Conservation (phyloP, 352 stramenopile species). For the Pythium angustatum region DNA sequence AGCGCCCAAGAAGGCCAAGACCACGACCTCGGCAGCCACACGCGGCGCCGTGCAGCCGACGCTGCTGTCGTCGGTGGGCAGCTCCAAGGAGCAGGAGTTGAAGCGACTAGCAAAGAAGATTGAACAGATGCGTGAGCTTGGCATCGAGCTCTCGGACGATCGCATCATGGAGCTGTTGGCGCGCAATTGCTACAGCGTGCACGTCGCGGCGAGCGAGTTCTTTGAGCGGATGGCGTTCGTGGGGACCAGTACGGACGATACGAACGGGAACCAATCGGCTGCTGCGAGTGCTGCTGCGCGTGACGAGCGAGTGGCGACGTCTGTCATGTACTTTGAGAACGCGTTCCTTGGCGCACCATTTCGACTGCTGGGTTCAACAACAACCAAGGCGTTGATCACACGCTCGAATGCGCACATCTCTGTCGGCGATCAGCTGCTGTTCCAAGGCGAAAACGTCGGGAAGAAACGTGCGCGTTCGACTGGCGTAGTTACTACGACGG, state of each 20-base stretch:
- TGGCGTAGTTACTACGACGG: not conserved
- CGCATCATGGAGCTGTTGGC: conserved; percentile 59
- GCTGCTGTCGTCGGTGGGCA: conserved; percentile 60
- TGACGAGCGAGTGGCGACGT: conserved; percentile 23
- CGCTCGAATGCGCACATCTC: conserved; percentile 41
- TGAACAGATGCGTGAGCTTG: conserved; percentile 72
- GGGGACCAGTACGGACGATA: not conserved
- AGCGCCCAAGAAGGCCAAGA: conserved; percentile 24
- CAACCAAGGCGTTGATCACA: conserved; percentile 51
- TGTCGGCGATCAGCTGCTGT: conserved; percentile 47
- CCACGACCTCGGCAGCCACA: not conserved
- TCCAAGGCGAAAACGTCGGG: conserved; percentile 71
- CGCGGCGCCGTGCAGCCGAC: conserved; percentile 35
- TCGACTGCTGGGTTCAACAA: conserved; percentile 46
- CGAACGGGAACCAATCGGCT: not conserved
- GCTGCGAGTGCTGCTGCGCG: conserved; percentile 20
- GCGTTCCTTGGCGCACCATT: conserved; percentile 36
- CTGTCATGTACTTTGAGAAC: conserved; percentile 36
- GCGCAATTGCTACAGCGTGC: conserved; percentile 77
- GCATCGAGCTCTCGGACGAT: conserved; percentile 60
- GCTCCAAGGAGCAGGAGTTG: conserved; percentile 61
- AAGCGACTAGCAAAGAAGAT: conserved; percentile 65
- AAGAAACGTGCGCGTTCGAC: conserved; percentile 59
- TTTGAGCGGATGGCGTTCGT: conserved; percentile 56
- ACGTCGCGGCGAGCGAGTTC: conserved; percentile 65